Evolutionary conservation across 768 basidiomycete species (phyloP), one percentile per base, ranked within the genome.

Genomic region (Agaricus subrufescens): DNA sequence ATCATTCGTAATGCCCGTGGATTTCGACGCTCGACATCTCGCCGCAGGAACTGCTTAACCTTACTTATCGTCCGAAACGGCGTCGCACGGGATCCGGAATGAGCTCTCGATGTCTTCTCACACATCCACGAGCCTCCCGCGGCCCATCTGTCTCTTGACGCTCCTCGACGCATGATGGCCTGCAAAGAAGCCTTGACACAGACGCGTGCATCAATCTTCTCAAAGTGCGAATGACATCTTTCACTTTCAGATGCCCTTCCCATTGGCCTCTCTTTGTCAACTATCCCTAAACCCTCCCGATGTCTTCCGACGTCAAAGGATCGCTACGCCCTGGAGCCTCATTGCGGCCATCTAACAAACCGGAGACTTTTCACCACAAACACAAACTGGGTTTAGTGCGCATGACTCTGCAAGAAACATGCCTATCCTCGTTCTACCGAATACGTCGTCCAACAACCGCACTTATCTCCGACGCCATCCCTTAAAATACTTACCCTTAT

Each of bases 271-370:
- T 3, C 40, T 19, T 26, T 14, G 3, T 25, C 15, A 27, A 34
- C 19, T 38, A 25, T 27, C 50, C 49, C 44, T 34, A 23, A 19
- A 19, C 27, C 43, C 34, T 31, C 48, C 55, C 48, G 55, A 56
- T 56, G 55, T 38, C 42, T 31, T 42, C 55, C 48, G 55, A 56
- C 50, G 55, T 38, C 42, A 44, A 43, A 44, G 55, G 55, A 56
- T 3, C 34, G 11, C 5, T 8, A 11, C 34, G 11, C 34, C 11
- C 34, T 34, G 7, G 34, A 19, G 19, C 19, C 19, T 19, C 19
- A 19, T 34, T 11, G 11, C 34, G 34, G 34, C 34, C 2, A 34
- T 34, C 1, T 34, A 7, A 34, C 7, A 34, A 11, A 34, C 34
- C 34, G 34, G 34, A 11, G 34, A 6, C 7, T 34, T 34, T 34